phyloP scores from a whole-genome alignment of 2,329 filamentous ascomycete genomes.

The Neurospora sp. region DNA sequence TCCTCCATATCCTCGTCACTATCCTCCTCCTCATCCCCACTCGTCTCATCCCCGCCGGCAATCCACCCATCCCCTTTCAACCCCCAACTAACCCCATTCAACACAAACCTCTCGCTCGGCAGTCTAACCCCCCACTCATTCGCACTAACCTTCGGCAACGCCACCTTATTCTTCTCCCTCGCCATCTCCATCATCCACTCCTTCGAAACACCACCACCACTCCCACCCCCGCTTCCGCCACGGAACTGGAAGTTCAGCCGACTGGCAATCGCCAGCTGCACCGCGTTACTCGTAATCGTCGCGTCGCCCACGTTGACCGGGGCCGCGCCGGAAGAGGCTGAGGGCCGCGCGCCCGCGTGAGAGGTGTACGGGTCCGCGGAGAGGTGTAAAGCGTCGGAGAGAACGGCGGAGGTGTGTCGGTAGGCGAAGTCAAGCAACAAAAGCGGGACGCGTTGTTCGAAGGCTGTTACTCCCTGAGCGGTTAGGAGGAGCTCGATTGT shows the following conservation, averaged over 20 bases:
- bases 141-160: conserved; percentile 51
- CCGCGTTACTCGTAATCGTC: conserved; percentile 53
- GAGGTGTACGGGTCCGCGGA: conserved; percentile 57
- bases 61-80: conserved; percentile 47
- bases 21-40: conserved; percentile 30
- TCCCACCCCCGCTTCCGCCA: conserved; percentile 37
- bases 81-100: conserved; percentile 57
- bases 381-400: conserved; percentile 62
- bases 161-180: conserved; percentile 57
- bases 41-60: conserved; percentile 30
- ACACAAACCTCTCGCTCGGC: conserved; percentile 58
- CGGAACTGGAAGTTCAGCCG: conserved; percentile 62
- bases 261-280: conserved; percentile 63
- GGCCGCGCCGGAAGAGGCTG: conserved; percentile 38
- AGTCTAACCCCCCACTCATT: conserved; percentile 60
- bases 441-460: conserved; percentile 73
- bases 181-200: conserved; percentile 73
- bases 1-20: conserved; percentile 41
- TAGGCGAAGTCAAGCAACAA: conserved; percentile 82
- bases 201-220: conserved; percentile 49
- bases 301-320: conserved; percentile 39
- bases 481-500: conserved; percentile 72
- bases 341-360: conserved; percentile 44
- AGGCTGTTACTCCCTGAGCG: conserved; percentile 67
- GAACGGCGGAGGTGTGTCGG: conserved; percentile 64